phyloP scores from a whole-genome alignment of 345 rosid genomes.

The Gossypium turneri region DNA sequence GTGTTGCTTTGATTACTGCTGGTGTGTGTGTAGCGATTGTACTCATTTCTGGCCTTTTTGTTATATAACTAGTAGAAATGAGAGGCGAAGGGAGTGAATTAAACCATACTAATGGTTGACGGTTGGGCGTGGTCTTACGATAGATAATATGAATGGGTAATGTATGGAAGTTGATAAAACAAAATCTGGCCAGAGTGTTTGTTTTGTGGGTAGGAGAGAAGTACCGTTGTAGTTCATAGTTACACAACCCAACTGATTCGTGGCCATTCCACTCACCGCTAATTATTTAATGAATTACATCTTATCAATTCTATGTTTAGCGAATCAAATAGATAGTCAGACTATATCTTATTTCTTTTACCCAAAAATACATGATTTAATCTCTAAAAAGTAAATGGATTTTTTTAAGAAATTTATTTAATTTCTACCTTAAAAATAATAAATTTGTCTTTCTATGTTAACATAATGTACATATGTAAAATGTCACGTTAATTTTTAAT shows the following conservation, averaged over 20 bases:
- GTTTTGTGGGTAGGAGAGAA: background rate
- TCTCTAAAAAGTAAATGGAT: no score
- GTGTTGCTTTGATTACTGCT: slow-evolving; percentile 18
- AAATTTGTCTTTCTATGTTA: no score
- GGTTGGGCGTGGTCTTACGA: no score
- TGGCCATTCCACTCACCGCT: background rate
- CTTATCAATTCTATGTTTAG: no score
- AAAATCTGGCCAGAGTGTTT: background rate
- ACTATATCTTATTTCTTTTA: no score
- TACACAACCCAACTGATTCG: background rate
- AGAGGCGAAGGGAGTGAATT: background rate
- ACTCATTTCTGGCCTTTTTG: slow-evolving; percentile 24
- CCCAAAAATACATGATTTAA: no score
- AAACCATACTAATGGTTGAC: background rate
- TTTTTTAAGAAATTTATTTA: no score
- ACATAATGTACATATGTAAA: no score
- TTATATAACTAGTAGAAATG: background rate
- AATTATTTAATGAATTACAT: background rate
- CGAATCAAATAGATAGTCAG: no score
- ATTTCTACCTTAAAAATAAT: no score
- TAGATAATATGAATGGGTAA: no score
- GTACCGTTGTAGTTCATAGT: background rate
- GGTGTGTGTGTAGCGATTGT: slow-evolving; percentile 31
- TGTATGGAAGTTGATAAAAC: background rate
- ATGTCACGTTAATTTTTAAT: no score